These are phyloP conservation scores for slime mould (Dictyostelium discoideum) DNA, from an alignment of 78 protist genomes.

Conservation along the genomic window dicty_2.7 NC_007089.4:4060001-4060500, in stretches of 20 bases:
- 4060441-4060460: slow-evolving; percentile 55
- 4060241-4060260: slow-evolving; percentile 30
- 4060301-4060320: neutral
- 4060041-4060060: neutral
- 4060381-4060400: too few relatives aligned
- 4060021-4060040: neutral
- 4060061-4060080: too few relatives aligned
- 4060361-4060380: too few relatives aligned
- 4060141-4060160: neutral
- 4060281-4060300: neutral
- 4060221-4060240: slow-evolving; percentile 53
- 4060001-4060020: slow-evolving; percentile 5
- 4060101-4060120: too few relatives aligned
- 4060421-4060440: slow-evolving; percentile 47
- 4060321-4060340: neutral
- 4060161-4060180: slow-evolving; percentile 46
- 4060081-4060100: too few relatives aligned
- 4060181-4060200: slow-evolving; percentile 52
- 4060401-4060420: too few relatives aligned
- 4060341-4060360: neutral
- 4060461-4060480: slow-evolving; percentile 76
- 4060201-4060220: slow-evolving; percentile 42
- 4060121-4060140: neutral
- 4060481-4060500: slow-evolving; percentile 73
- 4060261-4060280: slow-evolving; percentile 44